These are phyloP conservation scores for Epichloe gansuensis DNA, from an alignment of 2,329 filamentous ascomycete genomes.

Conservation along the genomic window DNA sequence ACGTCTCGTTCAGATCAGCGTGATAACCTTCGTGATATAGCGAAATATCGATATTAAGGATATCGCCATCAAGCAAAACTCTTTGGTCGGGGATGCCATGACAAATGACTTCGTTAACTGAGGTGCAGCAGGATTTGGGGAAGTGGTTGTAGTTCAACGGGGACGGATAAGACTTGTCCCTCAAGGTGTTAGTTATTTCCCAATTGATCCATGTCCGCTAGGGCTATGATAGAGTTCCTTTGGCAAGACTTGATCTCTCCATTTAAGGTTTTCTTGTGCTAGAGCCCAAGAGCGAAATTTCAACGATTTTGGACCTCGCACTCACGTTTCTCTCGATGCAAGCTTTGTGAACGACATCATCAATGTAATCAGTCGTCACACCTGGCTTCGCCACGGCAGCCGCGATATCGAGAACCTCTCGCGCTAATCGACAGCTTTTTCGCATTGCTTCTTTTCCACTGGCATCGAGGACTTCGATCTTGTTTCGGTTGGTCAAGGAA, in stretches of 20 bases:
- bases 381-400: slow-evolving; percentile 77
- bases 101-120: slow-evolving; percentile 93
- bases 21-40: slow-evolving; percentile 93
- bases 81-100: slow-evolving; percentile 95
- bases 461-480: slow-evolving; percentile 70
- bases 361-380: slow-evolving; percentile 89
- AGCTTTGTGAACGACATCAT: slow-evolving; percentile 89
- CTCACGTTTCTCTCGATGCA: slow-evolving; percentile 84
- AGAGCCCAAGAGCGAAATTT: background rate
- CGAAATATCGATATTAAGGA: slow-evolving; percentile 92
- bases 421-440: slow-evolving; percentile 73
- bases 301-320: slow-evolving; percentile 4
- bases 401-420: slow-evolving; percentile 88
- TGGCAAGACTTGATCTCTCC: background rate
- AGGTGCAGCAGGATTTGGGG: slow-evolving; percentile 96
- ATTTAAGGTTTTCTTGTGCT: background rate
- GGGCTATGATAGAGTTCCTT: background rate
- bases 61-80: slow-evolving; percentile 79
- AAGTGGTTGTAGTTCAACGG: slow-evolving; percentile 93
- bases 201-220: background rate
- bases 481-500: slow-evolving; percentile 57
- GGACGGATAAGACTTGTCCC: slow-evolving; percentile 82
- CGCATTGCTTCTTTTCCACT: slow-evolving; percentile 81
- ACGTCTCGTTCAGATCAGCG: slow-evolving; percentile 95
- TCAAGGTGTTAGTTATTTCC: background rate